Percentiles rank a stretch among this genome's conserved stretches.
Conservation (phyloP, 495 filamentous ascomycete genomes). For the Podospora didyma region DNA sequence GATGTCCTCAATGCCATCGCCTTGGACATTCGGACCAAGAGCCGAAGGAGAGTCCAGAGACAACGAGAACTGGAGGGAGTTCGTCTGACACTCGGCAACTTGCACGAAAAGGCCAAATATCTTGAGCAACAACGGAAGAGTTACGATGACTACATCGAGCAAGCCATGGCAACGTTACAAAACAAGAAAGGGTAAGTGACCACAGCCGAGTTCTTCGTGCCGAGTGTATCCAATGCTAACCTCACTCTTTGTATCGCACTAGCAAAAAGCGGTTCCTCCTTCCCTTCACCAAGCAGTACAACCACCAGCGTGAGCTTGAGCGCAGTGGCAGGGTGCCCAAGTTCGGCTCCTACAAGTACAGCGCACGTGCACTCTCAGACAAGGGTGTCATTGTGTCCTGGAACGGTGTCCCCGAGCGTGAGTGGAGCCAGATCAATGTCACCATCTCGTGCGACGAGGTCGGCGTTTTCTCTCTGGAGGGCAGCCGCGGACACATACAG, state of each 20-base stretch:
- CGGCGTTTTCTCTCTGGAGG: conserved; percentile 90
- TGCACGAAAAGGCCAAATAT: conserved; percentile 89
- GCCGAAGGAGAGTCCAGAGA: conserved; percentile 83
- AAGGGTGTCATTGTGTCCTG: conserved; percentile 90
- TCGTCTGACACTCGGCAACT: conserved; percentile 71
- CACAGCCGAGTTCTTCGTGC: background rate
- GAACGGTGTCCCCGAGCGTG: conserved; percentile 77
- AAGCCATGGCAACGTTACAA: conserved; percentile 97
- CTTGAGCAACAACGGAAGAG: conserved; percentile 92
- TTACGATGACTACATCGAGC: conserved; percentile 99
- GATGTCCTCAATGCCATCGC: conserved; percentile 96
- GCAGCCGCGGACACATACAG: conserved; percentile 88
- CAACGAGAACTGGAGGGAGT: conserved; percentile 88
- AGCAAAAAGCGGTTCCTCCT: conserved; percentile 88
- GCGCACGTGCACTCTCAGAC: conserved; percentile 79
- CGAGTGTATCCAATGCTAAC: background rate
- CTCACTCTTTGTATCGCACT: conserved; percentile 9
- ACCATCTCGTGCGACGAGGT: conserved; percentile 94
- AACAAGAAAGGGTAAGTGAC: conserved; percentile 76
- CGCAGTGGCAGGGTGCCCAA: conserved; percentile 88
- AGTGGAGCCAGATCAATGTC: conserved; percentile 88
- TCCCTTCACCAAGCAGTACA: conserved; percentile 98
- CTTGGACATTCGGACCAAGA: conserved; percentile 94
- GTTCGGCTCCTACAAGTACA: conserved; percentile 97
- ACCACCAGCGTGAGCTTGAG: conserved; percentile 93